phyloP scores from a whole-genome alignment of 2,329 filamentous ascomycete genomes.

The Phaeosphaeria sp. region DNA sequence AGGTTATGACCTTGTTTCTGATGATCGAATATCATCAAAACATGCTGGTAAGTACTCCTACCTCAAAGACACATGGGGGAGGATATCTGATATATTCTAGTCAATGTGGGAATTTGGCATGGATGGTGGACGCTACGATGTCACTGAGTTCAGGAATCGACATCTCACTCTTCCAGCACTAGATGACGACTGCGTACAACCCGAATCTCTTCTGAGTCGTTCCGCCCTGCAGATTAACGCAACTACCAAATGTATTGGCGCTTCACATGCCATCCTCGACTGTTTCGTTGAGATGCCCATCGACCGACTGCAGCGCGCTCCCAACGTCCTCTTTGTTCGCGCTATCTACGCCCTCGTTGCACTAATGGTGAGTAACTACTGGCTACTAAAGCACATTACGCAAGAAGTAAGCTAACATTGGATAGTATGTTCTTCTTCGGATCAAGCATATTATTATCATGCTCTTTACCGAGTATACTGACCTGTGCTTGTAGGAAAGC shows the following conservation, averaged over 20 bases:
- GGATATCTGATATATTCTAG: too few species aligned
- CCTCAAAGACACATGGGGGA: too few species aligned
- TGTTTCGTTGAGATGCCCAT: conserved; percentile 30
- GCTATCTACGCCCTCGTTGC: conserved; percentile 41
- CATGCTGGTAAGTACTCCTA: too few species aligned
- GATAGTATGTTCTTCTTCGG: background rate
- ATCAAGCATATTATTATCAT: background rate
- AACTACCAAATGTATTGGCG: conserved; percentile 42
- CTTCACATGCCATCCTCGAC: conserved; percentile 43
- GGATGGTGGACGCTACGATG: conserved; percentile 46
- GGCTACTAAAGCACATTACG: too few species aligned
- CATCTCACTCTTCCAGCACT: conserved; percentile 43
- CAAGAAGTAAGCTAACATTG: background rate
- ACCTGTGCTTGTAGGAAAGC: conserved; percentile 24
- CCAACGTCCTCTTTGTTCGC: conserved; percentile 41
- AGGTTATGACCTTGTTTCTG: conserved; percentile 37
- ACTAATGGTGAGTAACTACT: conserved; percentile 19
- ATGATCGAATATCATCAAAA: conserved; percentile 42
- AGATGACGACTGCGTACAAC: conserved; percentile 42
- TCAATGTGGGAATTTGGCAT: conserved; percentile 42
- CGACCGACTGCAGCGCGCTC: conserved; percentile 30
- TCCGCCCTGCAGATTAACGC: conserved; percentile 46
- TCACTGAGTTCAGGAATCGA: conserved; percentile 43
- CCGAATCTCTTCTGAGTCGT: conserved; percentile 40
- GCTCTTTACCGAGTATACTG: background rate